Base-by-base conservation (phyloP, 805 yeast species). In the Jamesozyma rosinii region DNA sequence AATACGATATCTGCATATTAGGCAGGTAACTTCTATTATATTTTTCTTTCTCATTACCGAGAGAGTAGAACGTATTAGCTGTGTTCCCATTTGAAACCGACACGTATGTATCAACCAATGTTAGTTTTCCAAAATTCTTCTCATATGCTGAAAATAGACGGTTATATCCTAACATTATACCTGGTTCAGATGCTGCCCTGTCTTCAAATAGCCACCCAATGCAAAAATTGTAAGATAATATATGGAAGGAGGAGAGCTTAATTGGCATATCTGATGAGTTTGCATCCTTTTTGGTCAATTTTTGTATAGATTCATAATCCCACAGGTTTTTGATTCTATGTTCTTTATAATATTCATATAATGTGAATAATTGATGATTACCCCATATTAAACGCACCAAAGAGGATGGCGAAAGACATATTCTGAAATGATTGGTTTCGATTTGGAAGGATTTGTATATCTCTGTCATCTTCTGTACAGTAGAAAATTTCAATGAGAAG, bases 91-190 rank as follows among this genome's bases (percentile, higher is more conserved):
- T 75, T 0, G 95, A 89, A 1, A 80, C 77, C 0, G 95, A 76
- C 2, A 83, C 51, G 54, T 77, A 87, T 3, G 86, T 83, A 37
- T 80, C 83, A 41, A 75, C 68, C 44, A 86, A 65, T 0, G 87
- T 75, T 33, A 86, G 66, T 48, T 80, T 79, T 2, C 95, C 95
- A 34, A 76, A 61, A 8, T 68, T 68, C 15, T 75, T 73, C 37
- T 79, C 80, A 19, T 80, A 72, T 0, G 79, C 75, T 1, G 86
- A 77, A 48, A 79, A 83, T 18, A 86, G 74, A 15, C 79, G 66
- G 49, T 84, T 86, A 43, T 83, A 85, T 0, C 97, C 97, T 26
- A 78, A 47, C 32, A 83, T 79, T n/a, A 86, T 55, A 10, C 96
- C 96, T 0, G 87, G 87, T 19, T 69, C 70, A 1, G 55, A 47